These are phyloP conservation scores for Stereum hirsutum DNA, from an alignment of 1,284 basidiomycete species.

Conservation along the genomic window DNA sequence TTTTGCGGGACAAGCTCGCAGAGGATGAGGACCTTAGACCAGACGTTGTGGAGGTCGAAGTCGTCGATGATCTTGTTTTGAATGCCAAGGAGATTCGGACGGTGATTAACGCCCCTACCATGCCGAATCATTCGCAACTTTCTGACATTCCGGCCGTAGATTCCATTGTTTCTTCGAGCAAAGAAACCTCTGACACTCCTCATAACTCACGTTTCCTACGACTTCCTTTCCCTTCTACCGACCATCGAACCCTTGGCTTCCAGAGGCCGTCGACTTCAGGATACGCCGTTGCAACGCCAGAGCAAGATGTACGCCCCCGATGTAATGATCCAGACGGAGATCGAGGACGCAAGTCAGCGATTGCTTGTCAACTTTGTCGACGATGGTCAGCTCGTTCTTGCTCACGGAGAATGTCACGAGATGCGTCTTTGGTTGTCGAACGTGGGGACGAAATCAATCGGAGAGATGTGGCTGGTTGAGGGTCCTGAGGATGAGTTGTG, in stretches of 20 bases:
- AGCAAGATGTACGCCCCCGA: slow-evolving; percentile 59
- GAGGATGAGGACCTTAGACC: slow-evolving; percentile 22
- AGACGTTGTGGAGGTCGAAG: slow-evolving; percentile 45
- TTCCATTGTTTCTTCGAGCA: slow-evolving; percentile 53
- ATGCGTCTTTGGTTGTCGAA: slow-evolving; percentile 54
- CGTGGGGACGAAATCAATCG: slow-evolving; percentile 42
- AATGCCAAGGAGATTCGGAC: slow-evolving; percentile 47
- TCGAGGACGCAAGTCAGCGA: slow-evolving; percentile 52
- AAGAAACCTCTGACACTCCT: slow-evolving; percentile 39
- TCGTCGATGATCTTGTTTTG: slow-evolving; percentile 47
- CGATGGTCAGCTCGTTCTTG: slow-evolving; percentile 37
- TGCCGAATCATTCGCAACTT: slow-evolving; percentile 1
- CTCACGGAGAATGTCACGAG: slow-evolving; percentile 52
- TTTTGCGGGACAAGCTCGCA: slow-evolving; percentile 30
- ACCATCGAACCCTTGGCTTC: slow-evolving; percentile 48
- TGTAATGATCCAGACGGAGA: slow-evolving; percentile 40
- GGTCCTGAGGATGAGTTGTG: slow-evolving; percentile 55
- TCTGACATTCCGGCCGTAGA: slow-evolving; percentile 25
- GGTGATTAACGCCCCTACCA: slow-evolving; percentile 28
- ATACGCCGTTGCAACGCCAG: slow-evolving; percentile 60
- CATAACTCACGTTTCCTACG: slow-evolving; percentile 47
- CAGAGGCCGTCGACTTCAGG: slow-evolving; percentile 60
- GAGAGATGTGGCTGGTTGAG: slow-evolving; percentile 61
- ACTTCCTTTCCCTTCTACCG: slow-evolving; percentile 62
- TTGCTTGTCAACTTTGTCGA: slow-evolving; percentile 48